phyloP scores from a whole-genome alignment of 345 rosid species.

The Clausena lansium region DNA sequence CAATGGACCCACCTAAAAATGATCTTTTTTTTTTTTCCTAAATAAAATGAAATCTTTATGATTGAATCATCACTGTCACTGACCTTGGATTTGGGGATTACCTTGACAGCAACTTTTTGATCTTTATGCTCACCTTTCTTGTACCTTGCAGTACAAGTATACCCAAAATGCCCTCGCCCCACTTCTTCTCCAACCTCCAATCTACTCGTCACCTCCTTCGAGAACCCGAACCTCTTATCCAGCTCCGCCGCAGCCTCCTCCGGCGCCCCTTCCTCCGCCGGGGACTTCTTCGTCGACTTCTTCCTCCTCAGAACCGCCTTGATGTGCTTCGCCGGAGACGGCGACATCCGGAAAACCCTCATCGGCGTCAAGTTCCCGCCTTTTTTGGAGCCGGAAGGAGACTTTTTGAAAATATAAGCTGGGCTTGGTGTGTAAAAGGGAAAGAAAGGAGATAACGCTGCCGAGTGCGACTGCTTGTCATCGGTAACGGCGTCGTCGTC shows the following conservation, averaged over 20 bases:
- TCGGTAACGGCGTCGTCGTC: conserved; percentile 26
- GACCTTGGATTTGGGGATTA: conserved; percentile 93
- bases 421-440: conserved; percentile 72
- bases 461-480: conserved; percentile 17
- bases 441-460: conserved; percentile 41
- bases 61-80: not conserved
- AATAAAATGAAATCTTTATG: not conserved
- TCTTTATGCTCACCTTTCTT: conserved; percentile 89
- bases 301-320: conserved; percentile 64
- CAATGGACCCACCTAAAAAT: not conserved
- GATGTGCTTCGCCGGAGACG: conserved; percentile 93
- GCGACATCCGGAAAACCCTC: conserved; percentile 67
- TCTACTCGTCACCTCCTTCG: conserved; percentile 62
- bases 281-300: conserved; percentile 38
- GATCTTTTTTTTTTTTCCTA: not conserved
- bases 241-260: conserved; percentile 49
- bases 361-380: conserved; percentile 63
- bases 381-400: conserved; percentile 31
- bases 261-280: conserved; percentile 34
- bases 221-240: conserved; percentile 91
- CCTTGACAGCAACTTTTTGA: conserved; percentile 87
- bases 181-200: conserved; percentile 82
- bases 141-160: conserved; percentile 87
- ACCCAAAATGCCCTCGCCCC: conserved; percentile 98
- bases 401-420: conserved; percentile 53